Evolutionary conservation across 202 grass and related monocot genomes (phyloP).

Genomic region (Elaeis oleifera): DNA sequence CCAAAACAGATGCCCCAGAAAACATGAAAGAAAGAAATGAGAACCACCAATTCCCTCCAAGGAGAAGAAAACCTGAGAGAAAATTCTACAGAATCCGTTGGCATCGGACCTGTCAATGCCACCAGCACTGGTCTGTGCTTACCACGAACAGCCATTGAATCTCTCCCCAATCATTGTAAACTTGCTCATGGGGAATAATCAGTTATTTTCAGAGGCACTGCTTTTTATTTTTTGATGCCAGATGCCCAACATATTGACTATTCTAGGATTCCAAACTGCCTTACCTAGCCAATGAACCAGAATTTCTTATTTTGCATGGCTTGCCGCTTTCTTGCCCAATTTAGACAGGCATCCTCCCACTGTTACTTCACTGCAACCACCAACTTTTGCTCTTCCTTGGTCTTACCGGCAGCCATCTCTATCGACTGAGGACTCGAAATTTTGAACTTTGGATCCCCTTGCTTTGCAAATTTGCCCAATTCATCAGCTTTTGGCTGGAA

Average conservation of each 20-base stretch:
- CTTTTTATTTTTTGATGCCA: slow-evolving; percentile 2
- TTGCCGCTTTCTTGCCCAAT: too few species aligned
- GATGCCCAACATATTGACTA: background rate
- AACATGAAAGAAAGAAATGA: too few species aligned
- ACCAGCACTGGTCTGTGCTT: background rate
- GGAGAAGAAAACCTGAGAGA: slow-evolving; percentile 17
- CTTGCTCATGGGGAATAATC: slow-evolving; percentile 41
- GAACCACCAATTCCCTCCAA: background rate
- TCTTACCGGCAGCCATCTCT: slow-evolving; percentile 22
- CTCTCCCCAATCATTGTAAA: slow-evolving; percentile 55
- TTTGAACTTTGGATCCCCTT: slow-evolving; percentile 16
- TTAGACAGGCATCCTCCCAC: too few species aligned
- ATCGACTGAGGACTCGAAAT: background rate
- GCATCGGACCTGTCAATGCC: slow-evolving; percentile 3
- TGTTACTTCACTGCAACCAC: background rate
- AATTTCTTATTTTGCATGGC: background rate
- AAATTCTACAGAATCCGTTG: background rate
- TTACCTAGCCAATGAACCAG: background rate
- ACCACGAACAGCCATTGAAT: background rate
- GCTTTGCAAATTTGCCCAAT: slow-evolving; percentile 22
- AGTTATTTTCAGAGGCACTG: background rate
- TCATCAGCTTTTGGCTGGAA: slow-evolving; percentile 41
- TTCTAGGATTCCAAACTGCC: background rate
- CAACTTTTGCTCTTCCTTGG: slow-evolving; percentile 12
- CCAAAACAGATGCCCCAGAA: too few species aligned